Evolutionary conservation across 257 asterid species (phyloP), one percentile per base, ranked within the genome.

Genomic region (Capsicum baccatum): DNA sequence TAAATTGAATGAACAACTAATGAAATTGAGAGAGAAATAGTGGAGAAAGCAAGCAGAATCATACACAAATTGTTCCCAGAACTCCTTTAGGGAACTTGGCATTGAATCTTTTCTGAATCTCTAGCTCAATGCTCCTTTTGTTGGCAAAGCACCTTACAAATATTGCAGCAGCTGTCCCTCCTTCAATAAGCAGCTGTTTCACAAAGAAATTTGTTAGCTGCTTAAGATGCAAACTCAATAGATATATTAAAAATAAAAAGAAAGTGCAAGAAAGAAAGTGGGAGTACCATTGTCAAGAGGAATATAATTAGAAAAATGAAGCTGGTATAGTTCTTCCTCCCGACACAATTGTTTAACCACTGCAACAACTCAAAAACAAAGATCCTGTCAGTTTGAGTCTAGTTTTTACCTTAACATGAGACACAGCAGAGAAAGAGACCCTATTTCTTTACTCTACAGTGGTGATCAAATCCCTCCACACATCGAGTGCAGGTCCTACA

Each of bases 311-410:
- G 86, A 76, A 96, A 97, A 86, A 96, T 89, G 98, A 96, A 96
- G 70, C 96, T 91, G 35, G 99, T 91, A 92, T 96, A 96, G 85
- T 96, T 96, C 97, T 89, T 96, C 88, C 91, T 96, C 88, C 99
- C 99, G 37, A 96, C 93, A 85, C 98, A 96, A 88, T 94, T 96
- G 93, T 96, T 96, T 90, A 96, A 89, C 99, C 99, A 96, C 99
- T 96, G 93, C 83, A 88, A 79, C 60, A 88, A 69, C 44, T 33
- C 60, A 87, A 84, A 85, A 37, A 68, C 73, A 48, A 59, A 39
- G 42, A 78, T 54, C 26, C 48, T 54, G 81, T 78, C 81, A 78
- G 26, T 26, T 78, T 78, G 63, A 2, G 6, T 26, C 7, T 16
- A 9, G 14, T 10, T 1, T 63, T 26, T 54, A 78, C 81, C 64